Conservation (phyloP, 345 rosid species). For the Acer yangbiense region DNA sequence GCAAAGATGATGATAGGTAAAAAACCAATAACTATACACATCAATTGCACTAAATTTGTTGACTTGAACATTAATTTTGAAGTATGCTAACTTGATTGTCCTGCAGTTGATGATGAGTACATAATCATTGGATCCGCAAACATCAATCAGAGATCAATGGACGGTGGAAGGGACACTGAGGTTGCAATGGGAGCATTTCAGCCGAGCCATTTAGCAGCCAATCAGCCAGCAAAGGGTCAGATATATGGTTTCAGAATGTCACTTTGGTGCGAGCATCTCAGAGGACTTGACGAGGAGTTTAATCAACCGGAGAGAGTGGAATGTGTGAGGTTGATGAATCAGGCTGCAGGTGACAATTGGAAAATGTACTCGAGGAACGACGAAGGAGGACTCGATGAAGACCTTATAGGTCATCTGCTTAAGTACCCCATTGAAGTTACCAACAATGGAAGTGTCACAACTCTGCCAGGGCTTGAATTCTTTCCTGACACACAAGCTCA, state of each 20-base stretch:
- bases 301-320: slow-evolving; percentile 38
- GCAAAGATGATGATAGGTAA: slow-evolving; percentile 88
- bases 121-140: slow-evolving; percentile 89
- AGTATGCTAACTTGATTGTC: slow-evolving; percentile 10
- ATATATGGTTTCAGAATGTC: slow-evolving; percentile 63
- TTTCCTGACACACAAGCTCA: slow-evolving; percentile 81
- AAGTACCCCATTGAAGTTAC: slow-evolving; percentile 60
- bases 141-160: slow-evolving; percentile 93
- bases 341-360: slow-evolving; percentile 47
- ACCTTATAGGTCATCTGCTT: slow-evolving; percentile 56
- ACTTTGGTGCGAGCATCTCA: slow-evolving; percentile 67
- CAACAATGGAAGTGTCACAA: slow-evolving; percentile 39
- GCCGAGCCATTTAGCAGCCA: slow-evolving; percentile 50
- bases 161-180: slow-evolving; percentile 81
- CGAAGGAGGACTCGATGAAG: slow-evolving; percentile 12
- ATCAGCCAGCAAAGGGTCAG: slow-evolving; percentile 43
- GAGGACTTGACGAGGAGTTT: slow-evolving; percentile 12
- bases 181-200: slow-evolving; percentile 92
- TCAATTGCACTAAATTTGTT: neutral
- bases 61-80: neutral
- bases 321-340: slow-evolving; percentile 44
- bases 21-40: neutral
- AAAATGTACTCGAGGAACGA: slow-evolving; percentile 29
- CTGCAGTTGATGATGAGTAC: slow-evolving; percentile 86
- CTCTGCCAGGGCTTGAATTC: slow-evolving; percentile 31